Percentiles rank a stretch among this genome's conserved stretches.
Conservation (phyloP, 2,329 filamentous ascomycete species). For the Ceratocystis variospora region DNA sequence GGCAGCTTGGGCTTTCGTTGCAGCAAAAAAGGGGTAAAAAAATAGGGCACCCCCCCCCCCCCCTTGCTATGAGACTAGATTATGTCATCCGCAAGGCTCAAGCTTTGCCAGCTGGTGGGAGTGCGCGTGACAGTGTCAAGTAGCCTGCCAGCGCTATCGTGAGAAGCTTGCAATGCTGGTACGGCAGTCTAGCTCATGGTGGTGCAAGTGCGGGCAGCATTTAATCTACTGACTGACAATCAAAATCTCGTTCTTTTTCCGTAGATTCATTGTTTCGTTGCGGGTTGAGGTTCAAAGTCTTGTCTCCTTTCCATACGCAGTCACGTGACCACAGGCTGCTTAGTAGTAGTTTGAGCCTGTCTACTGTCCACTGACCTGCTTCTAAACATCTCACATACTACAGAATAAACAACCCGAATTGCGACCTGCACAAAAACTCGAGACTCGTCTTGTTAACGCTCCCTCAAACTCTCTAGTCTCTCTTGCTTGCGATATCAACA, state of each 20-base stretch:
- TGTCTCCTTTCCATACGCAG: background rate
- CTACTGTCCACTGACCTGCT: background rate
- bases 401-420: background rate
- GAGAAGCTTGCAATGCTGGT: background rate
- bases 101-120: background rate
- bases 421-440: too few species aligned
- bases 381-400: background rate
- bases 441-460: too few species aligned
- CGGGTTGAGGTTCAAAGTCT: background rate
- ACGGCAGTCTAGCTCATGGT: too few species aligned
- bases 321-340: background rate
- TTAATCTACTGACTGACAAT: too few species aligned
- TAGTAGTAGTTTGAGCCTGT: background rate
- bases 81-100: background rate
- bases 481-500: too few species aligned
- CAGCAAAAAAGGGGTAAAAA: background rate
- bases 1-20: slow-evolving; percentile 19
- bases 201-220: too few species aligned
- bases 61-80: background rate
- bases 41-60: background rate
- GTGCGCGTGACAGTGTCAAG: background rate
- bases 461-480: too few species aligned
- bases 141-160: background rate
- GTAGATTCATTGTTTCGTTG: background rate
- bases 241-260: too few species aligned